phyloP scores from a whole-genome alignment of 2,329 filamentous ascomycete species.

The Diaporthe australafricana region DNA sequence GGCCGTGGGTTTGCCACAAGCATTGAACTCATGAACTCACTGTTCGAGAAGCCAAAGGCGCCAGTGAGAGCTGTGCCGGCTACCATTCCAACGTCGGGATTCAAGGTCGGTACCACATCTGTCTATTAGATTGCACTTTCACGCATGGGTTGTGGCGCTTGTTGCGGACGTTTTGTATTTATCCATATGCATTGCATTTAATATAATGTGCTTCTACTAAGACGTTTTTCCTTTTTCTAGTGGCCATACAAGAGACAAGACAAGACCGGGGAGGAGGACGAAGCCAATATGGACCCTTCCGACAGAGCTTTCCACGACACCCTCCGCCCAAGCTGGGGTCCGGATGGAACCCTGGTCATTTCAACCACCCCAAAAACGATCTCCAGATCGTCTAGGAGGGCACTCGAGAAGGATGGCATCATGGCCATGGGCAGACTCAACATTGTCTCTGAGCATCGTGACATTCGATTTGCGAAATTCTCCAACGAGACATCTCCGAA shows the following conservation, averaged over 20 bases:
- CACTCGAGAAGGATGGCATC: conserved; percentile 55
- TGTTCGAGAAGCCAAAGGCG: conserved; percentile 81
- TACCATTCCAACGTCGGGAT: conserved; percentile 70
- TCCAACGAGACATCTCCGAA: conserved; percentile 67
- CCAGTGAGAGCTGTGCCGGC: conserved; percentile 65
- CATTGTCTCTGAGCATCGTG: conserved; percentile 72
- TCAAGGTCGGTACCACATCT: conserved; percentile 84
- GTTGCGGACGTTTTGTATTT: conserved; percentile 41
- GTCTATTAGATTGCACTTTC: conserved; percentile 46
- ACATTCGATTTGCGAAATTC: conserved; percentile 74
- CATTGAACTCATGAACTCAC: conserved; percentile 95
- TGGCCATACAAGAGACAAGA: conserved; percentile 87
- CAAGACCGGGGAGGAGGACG: conserved; percentile 74
- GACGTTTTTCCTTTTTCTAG: conserved; percentile 65
- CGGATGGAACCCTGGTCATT: conserved; percentile 75
- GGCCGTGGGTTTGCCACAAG: conserved; percentile 82
- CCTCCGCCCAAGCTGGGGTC: conserved; percentile 84
- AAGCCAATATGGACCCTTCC: conserved; percentile 68
- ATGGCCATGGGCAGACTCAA: conserved; percentile 66
- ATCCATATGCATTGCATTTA: conserved; percentile 46
- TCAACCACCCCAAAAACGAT: conserved; percentile 37
- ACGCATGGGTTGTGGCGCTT: conserved; percentile 46
- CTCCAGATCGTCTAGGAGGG: conserved; percentile 34
- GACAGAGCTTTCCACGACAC: conserved; percentile 79
- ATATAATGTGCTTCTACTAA: conserved; percentile 57